Conservation (phyloP, 805 yeast genomes). For the Cyberlindnera petersonii region DNA sequence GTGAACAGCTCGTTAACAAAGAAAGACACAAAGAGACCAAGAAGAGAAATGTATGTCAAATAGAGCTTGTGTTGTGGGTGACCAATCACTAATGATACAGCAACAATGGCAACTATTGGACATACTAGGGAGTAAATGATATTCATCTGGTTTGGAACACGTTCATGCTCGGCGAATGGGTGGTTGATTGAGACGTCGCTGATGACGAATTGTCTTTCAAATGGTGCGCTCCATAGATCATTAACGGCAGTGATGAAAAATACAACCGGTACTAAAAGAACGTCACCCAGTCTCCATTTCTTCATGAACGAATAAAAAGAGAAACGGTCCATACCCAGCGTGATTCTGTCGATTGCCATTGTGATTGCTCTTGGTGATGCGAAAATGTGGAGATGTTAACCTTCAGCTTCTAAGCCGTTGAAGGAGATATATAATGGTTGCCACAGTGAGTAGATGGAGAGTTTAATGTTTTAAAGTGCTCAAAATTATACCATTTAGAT, state of each 20-base stretch:
- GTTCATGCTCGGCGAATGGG: constrained; percentile 73
- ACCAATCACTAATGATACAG: constrained; percentile 30
- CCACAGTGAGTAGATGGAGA: not conserved
- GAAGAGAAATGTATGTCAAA: constrained; percentile 55
- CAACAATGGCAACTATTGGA: constrained; percentile 43
- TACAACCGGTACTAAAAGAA: constrained; percentile 30
- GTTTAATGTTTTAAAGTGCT: no score
- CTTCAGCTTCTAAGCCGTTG: no score
- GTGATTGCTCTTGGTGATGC: no score
- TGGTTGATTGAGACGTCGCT: constrained; percentile 76
- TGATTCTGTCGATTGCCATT: constrained; percentile 28
- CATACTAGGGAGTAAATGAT: constrained; percentile 48
- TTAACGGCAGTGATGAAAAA: constrained; percentile 32
- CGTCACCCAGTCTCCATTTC: constrained; percentile 40
- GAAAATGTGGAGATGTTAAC: not conserved
- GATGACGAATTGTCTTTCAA: constrained; percentile 71
- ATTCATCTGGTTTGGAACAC: constrained; percentile 57
- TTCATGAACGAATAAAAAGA: constrained; percentile 20
- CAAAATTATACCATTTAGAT: no score
- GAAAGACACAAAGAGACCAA: constrained; percentile 64
- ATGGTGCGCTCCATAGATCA: constrained; percentile 46
- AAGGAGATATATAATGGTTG: not conserved
- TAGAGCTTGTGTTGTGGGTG: constrained; percentile 52
- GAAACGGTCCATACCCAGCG: constrained; percentile 26
- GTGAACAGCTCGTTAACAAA: constrained; percentile 61